phyloP scores from a whole-genome alignment of 805 yeast genomes.

The Kazachstania bromeliacearum region DNA sequence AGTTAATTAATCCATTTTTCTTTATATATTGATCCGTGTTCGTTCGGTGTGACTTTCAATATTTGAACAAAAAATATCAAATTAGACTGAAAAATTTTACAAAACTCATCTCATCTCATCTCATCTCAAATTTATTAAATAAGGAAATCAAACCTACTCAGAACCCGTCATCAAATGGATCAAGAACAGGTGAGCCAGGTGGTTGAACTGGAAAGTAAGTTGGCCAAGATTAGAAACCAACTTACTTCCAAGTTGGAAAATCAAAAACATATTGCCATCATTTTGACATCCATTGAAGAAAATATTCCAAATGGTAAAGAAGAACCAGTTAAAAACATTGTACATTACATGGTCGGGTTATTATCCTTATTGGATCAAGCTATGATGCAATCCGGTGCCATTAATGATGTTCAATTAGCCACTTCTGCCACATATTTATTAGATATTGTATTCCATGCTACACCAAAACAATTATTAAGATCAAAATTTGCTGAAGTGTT shows the following conservation, averaged over 20 bases:
- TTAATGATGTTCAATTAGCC: conserved; percentile 55
- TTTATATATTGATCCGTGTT: background rate
- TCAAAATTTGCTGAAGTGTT: conserved; percentile 71
- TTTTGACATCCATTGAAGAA: conserved; percentile 85
- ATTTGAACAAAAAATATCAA: background rate
- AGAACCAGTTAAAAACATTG: conserved; percentile 48
- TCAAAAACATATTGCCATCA: conserved; percentile 76
- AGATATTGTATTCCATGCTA: conserved; percentile 66
- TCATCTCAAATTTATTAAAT: conserved; percentile 7
- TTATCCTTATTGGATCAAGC: conserved; percentile 74
- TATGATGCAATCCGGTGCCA: conserved; percentile 36
- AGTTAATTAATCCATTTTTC: background rate
- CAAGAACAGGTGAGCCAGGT: conserved; percentile 24
- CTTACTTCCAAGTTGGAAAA: conserved; percentile 71
- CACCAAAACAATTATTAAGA: conserved; percentile 59
- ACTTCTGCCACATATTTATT: conserved; percentile 71
- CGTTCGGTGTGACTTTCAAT: background rate
- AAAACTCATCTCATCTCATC: conserved; percentile 23
- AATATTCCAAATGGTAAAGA: conserved; percentile 48
- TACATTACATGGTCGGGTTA: conserved; percentile 79
- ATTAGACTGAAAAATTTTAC: background rate
- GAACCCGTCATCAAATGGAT: conserved; percentile 15
- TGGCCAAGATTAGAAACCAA: conserved; percentile 63
- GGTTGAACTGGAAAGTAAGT: conserved; percentile 51
- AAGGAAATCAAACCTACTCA: too few species aligned